Evolutionary conservation across 352 stramenopile species (phyloP), one percentile per base, ranked within the genome.

Genomic region (Globisporangium cylindrosporum): DNA sequence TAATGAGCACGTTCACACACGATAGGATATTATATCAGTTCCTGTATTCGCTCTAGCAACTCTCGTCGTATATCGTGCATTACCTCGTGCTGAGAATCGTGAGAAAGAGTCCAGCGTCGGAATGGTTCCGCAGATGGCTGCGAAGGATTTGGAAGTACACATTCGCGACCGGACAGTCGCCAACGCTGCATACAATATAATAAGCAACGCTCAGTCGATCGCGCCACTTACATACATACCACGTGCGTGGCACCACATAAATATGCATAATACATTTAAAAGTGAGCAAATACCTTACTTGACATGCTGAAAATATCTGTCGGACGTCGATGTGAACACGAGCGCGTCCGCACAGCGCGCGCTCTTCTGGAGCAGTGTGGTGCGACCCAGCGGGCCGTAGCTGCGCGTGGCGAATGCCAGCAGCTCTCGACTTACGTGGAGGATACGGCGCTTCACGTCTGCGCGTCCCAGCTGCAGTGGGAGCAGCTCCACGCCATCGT

Each of bases 91-190:
- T 76, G 41, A 83, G 51, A 2, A 83, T 55, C 46, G 76, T 69
- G 56, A 77, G 71, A 29, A 89, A 81, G 38, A 89, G 69, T 1
- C 79, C 82, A 1, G 71, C 76, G 62, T 90, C 80, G 0, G 68
- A 62, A 48, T 86, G 74, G 51, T 69, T 78, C 20, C 69, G 62
- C 27, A 82, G 59, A 69, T 82, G 80, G 72, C 74, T 86, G 62
- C 81, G 77, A 6, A 91, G 72, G 12, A 91, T 82, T 49, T 89
- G 82, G 6, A 82, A 66, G 62, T 83, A 85, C n/a, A 79, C 72
- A 53, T 84, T 87, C 20, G 80, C 73, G 8, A 88, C 71, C 25
- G 82, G 76, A 20, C 82, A 91, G 49, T 82, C 70, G 29, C 71
- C 75, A 34, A 81, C 29, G 24, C 78, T 86, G 34, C 43, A 65